A percentile compares a stretch with the other conserved stretches of the same genome.
Conservation (phyloP, 306 rosid species). For the Vigna trinervia region DNA sequence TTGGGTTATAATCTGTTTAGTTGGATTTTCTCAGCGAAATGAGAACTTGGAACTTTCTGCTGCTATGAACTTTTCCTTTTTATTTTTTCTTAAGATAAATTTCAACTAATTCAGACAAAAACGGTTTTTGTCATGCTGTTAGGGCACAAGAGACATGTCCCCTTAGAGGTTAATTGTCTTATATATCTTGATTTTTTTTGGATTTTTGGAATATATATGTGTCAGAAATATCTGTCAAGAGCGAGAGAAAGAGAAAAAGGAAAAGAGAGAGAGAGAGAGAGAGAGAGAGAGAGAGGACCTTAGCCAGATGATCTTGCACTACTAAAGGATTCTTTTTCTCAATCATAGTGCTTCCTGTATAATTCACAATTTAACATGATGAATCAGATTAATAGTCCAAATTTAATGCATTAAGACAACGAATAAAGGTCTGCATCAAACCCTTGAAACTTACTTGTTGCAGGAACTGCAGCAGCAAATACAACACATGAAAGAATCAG, state of each 20-base stretch:
- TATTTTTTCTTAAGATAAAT: neutral
- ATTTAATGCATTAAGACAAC: neutral
- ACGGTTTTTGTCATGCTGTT: neutral
- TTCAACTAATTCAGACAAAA: slow-evolving; percentile 11
- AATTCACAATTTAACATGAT: slow-evolving; percentile 4
- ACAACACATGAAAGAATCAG: slow-evolving; percentile 41
- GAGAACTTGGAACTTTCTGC: slow-evolving; percentile 10
- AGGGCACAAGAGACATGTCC: slow-evolving; percentile 32
- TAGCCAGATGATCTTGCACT: slow-evolving; percentile 32
- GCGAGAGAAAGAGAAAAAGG: too few species aligned
- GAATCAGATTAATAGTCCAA: neutral
- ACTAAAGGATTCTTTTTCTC: slow-evolving; percentile 32
- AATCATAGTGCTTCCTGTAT: slow-evolving; percentile 38
- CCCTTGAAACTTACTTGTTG: slow-evolving; percentile 49
- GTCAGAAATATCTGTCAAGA: neutral
- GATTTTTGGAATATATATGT: neutral
- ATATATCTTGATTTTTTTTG: neutral
- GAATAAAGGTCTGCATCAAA: slow-evolving; percentile 24
- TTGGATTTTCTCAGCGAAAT: slow-evolving; percentile 4
- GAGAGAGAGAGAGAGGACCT: slow-evolving; percentile 36
- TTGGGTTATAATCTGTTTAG: neutral
- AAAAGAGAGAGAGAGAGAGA: too few species aligned
- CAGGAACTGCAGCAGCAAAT: slow-evolving; percentile 43
- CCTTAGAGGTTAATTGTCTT: neutral
- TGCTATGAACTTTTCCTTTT: neutral